Percentiles rank a stretch among this genome's conserved stretches.
Evolutionary conservation across 768 basidiomycete genomes (phyloP).

Genomic region (Boletus sp.): DNA sequence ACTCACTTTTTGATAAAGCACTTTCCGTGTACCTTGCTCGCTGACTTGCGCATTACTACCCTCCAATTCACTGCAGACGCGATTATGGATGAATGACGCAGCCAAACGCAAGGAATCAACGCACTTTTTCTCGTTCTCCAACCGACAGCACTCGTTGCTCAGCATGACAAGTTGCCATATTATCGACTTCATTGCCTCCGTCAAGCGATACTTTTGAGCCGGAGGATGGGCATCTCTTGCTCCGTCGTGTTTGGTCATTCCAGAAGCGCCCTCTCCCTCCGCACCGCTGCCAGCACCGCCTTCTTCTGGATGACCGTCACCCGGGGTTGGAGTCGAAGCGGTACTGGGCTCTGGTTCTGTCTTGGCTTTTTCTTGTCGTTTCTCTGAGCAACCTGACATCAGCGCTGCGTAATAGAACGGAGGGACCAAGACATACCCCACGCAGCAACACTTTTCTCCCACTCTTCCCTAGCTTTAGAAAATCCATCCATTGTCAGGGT

Average conservation of each 20-base stretch:
- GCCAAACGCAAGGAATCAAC: neutral
- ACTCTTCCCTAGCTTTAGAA: constrained; percentile 69
- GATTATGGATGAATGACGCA: neutral
- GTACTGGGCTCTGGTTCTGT: constrained; percentile 33
- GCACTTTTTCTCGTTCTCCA: constrained; percentile 65
- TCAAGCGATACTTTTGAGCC: constrained; percentile 72
- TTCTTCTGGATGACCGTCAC: constrained; percentile 33
- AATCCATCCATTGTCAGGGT: constrained; percentile 64
- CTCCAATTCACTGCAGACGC: constrained; percentile 49
- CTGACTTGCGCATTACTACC: constrained; percentile 70
- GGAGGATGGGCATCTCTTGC: constrained; percentile 57
- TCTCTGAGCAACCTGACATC: constrained; percentile 33
- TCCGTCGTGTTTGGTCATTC: constrained; percentile 26
- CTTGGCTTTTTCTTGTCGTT: constrained; percentile 56
- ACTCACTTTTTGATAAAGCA: constrained; percentile 72
- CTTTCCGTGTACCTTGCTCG: constrained; percentile 78
- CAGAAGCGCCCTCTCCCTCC: constrained; percentile 24
- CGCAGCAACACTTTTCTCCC: constrained; percentile 62
- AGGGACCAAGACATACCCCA: constrained; percentile 54
- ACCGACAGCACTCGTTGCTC: constrained; percentile 78
- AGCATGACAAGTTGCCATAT: constrained; percentile 81
- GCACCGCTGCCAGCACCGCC: constrained; percentile 25
- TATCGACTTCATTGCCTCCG: constrained; percentile 74
- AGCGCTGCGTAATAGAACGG: neutral
- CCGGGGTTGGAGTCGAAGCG: constrained; percentile 30